Conservation (phyloP, 495 filamentous ascomycete species). For the Penicillium lividum region DNA sequence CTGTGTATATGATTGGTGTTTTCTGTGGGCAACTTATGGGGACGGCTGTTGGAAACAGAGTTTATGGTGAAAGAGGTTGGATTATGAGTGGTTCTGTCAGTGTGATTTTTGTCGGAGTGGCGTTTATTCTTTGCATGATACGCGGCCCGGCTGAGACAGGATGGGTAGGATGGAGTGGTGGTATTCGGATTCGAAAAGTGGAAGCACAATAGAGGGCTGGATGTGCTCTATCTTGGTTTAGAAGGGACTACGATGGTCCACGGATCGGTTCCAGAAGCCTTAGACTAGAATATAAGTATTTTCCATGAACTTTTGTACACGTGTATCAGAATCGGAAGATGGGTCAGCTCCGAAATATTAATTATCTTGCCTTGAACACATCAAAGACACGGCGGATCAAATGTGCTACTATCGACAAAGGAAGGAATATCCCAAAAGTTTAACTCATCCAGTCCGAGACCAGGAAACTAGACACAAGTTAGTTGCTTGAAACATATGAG, state of each 20-base stretch:
- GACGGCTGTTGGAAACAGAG: constrained; percentile 67
- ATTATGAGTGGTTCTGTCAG: constrained; percentile 64
- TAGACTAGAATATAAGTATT: too few species aligned
- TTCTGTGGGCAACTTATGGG: constrained; percentile 79
- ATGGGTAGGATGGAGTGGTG: constrained; percentile 77
- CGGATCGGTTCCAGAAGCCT: too few species aligned
- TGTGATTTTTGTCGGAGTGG: constrained; percentile 63
- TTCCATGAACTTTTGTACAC: too few species aligned
- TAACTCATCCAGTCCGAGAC: constrained; percentile 13
- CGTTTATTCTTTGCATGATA: constrained; percentile 55
- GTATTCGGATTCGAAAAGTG: constrained; percentile 27
- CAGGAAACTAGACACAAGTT: constrained; percentile 14
- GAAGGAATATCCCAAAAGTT: constrained; percentile 24
- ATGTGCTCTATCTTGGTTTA: too few species aligned
- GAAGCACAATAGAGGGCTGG: not conserved
- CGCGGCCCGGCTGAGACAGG: constrained; percentile 69
- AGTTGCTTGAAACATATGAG: not conserved
- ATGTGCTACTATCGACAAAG: constrained; percentile 8
- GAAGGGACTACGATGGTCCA: too few species aligned
- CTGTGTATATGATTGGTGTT: constrained; percentile 74
- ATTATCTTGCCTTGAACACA: not conserved
- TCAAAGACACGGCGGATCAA: constrained; percentile 4
- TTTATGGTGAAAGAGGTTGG: constrained; percentile 74
- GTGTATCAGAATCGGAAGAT: too few species aligned
- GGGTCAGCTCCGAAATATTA: not conserved